phyloP scores from a whole-genome alignment of 2,329 filamentous ascomycete species.

The Aureobasidium musti region DNA sequence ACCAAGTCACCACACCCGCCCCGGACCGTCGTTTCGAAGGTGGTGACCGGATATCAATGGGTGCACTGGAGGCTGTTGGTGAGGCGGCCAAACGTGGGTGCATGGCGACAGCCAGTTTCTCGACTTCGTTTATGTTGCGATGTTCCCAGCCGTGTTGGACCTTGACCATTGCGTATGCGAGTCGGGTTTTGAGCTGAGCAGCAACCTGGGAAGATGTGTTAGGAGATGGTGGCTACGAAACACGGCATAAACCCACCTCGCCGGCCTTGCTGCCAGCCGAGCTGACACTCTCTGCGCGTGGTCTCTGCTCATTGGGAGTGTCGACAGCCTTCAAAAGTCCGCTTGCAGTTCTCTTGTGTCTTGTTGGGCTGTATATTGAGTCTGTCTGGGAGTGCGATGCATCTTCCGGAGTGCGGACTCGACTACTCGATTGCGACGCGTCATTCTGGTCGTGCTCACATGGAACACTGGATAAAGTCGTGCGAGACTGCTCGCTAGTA shows the following conservation, averaged over 20 bases:
- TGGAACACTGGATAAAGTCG: not conserved
- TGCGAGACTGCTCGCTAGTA: not conserved
- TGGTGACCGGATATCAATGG: constrained; percentile 32
- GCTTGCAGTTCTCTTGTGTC: constrained; percentile 75
- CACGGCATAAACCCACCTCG: constrained; percentile 62
- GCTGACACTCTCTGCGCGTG: constrained; percentile 68
- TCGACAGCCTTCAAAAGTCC: constrained; percentile 66
- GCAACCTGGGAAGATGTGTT: constrained; percentile 60
- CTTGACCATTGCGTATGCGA: constrained; percentile 93
- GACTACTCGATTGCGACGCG: constrained; percentile 21
- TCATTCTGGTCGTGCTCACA: constrained; percentile 3
- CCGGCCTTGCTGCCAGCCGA: constrained; percentile 70
- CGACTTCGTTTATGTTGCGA: constrained; percentile 74
- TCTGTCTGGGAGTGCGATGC: not conserved
- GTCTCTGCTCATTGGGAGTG: constrained; percentile 30
- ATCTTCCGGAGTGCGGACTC: not conserved
- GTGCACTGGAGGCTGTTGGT: constrained; percentile 23
- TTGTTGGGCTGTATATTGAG: constrained; percentile 38
- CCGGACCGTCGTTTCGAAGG: constrained; percentile 41
- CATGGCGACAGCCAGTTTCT: constrained; percentile 67
- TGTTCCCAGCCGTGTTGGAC: constrained; percentile 87
- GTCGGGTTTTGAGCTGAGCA: constrained; percentile 74
- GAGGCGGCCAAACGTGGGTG: constrained; percentile 29
- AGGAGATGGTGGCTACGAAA: not conserved
- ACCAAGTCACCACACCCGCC: constrained; percentile 32